These are phyloP conservation scores for Suillus placidus DNA, from an alignment of 768 basidiomycete genomes.

Conservation along the genomic window DNA sequence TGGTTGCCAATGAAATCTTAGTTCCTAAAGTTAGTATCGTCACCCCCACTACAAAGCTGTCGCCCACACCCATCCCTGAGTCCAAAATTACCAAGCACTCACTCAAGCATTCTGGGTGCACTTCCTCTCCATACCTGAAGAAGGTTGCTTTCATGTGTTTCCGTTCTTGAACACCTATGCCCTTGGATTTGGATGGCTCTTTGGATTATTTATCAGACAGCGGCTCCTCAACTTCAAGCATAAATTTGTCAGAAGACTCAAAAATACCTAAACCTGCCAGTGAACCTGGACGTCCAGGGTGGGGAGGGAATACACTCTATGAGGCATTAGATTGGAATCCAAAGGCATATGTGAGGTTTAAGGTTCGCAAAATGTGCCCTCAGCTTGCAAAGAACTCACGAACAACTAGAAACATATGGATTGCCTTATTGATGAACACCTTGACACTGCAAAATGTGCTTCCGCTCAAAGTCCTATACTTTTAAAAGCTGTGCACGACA, in stretches of 20 bases:
- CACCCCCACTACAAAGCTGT: neutral
- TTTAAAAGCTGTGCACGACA: neutral
- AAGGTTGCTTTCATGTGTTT: neutral
- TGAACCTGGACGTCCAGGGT: slow-evolving; percentile 24
- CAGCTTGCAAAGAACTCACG: neutral
- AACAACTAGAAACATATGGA: slow-evolving; percentile 7
- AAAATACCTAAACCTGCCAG: slow-evolving; percentile 30
- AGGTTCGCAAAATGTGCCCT: slow-evolving; percentile 17
- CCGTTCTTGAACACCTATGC: neutral
- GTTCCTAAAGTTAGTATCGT: neutral
- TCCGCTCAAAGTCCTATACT: slow-evolving; percentile 10
- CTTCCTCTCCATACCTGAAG: neutral
- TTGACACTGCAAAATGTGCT: slow-evolving; percentile 14
- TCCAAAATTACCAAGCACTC: neutral
- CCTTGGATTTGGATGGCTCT: neutral
- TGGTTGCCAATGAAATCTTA: slow-evolving; percentile 6
- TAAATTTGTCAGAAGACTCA: slow-evolving; percentile 7
- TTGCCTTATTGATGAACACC: slow-evolving; percentile 11
- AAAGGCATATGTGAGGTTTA: slow-evolving; percentile 19
- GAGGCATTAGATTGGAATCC: slow-evolving; percentile 22
- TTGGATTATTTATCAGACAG: neutral
- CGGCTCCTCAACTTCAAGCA: neutral
- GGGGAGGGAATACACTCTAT: slow-evolving; percentile 29
- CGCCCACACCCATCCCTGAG: neutral
- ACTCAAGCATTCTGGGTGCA: neutral